Percentiles rank a stretch among this genome's conserved stretches.
Conservation (phyloP, 2,329 filamentous ascomycete genomes). For the Nannizziopsis barbatae region DNA sequence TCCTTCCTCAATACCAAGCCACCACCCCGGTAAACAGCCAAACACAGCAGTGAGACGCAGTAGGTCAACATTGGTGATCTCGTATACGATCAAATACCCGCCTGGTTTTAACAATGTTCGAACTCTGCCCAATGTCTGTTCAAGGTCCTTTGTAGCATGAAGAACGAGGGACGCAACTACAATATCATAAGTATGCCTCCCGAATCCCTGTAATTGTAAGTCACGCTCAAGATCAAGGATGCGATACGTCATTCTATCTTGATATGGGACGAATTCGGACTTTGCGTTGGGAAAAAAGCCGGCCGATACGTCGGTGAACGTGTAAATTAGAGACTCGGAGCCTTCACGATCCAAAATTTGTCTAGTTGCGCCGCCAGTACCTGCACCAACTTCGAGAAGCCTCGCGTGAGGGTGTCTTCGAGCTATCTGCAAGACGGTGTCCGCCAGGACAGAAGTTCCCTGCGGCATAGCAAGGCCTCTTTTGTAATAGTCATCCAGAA, state of each 20-base stretch:
- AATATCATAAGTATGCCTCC: slow-evolving; percentile 26
- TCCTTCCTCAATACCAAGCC: slow-evolving; percentile 14
- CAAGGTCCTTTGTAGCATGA: slow-evolving; percentile 26
- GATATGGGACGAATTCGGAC: slow-evolving; percentile 4
- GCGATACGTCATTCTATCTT: slow-evolving; percentile 8
- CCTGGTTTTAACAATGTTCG: slow-evolving; percentile 36
- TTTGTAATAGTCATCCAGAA: slow-evolving; percentile 2
- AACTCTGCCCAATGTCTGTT: slow-evolving; percentile 24
- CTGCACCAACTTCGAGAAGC: slow-evolving; percentile 11
- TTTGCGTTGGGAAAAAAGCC: slow-evolving; percentile 16
- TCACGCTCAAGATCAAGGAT: slow-evolving; percentile 16
- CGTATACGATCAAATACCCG: slow-evolving; percentile 37
- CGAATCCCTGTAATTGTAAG: slow-evolving; percentile 13
- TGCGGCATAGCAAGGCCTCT: not conserved
- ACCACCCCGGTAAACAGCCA: slow-evolving; percentile 24
- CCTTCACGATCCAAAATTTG: not conserved
- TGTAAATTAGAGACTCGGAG: slow-evolving; percentile 10
- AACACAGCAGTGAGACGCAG: slow-evolving; percentile 23
- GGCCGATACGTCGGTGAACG: slow-evolving; percentile 18
- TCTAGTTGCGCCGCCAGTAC: slow-evolving; percentile 5
- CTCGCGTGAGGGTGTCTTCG: slow-evolving; percentile 8
- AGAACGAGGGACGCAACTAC: slow-evolving; percentile 34
- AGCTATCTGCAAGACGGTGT: slow-evolving; percentile 2
- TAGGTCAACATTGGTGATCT: slow-evolving; percentile 23
- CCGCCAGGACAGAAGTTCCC: not conserved